These are phyloP conservation scores for Stellera chamaejasme DNA, from an alignment of 345 rosid species.

Conservation along the genomic window DNA sequence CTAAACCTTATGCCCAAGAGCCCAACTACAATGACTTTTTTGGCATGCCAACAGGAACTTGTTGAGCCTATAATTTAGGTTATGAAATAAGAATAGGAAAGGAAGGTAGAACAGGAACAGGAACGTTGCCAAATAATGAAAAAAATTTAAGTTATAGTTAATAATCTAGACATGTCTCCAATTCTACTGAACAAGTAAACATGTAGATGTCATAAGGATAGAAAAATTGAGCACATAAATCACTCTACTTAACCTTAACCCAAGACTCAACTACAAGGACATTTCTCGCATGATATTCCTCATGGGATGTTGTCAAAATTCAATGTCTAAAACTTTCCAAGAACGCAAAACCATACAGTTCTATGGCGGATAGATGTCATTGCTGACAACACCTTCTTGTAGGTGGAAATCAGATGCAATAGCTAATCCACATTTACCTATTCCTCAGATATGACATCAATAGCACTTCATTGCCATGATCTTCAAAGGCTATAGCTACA, in stretches of 20 bases:
- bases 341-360: background rate
- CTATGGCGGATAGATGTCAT: too few relatives aligned
- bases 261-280: too few relatives aligned
- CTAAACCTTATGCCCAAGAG: too few relatives aligned
- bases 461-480: conserved; percentile 82
- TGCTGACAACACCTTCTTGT: too few relatives aligned
- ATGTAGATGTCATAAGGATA: too few relatives aligned
- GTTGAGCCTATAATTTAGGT: too few relatives aligned
- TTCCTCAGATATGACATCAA: conserved; percentile 58
- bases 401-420: background rate
- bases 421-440: conserved; percentile 33
- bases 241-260: background rate
- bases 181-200: background rate
- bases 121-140: conserved; percentile 47
- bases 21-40: too few relatives aligned
- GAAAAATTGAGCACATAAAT: background rate
- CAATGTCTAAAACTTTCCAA: too few relatives aligned
- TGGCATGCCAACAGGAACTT: too few relatives aligned
- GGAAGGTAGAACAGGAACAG: conserved; percentile 80
- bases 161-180: conserved; percentile 1
- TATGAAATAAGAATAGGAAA: too few relatives aligned
- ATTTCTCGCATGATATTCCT: too few relatives aligned
- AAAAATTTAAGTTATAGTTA: background rate
- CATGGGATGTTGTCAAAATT: too few relatives aligned
- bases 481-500: conserved; percentile 75